These are phyloP conservation scores for Picochlorum sp. DNA, from an alignment of 139 green algal species.

Conservation along the genomic window DNA sequence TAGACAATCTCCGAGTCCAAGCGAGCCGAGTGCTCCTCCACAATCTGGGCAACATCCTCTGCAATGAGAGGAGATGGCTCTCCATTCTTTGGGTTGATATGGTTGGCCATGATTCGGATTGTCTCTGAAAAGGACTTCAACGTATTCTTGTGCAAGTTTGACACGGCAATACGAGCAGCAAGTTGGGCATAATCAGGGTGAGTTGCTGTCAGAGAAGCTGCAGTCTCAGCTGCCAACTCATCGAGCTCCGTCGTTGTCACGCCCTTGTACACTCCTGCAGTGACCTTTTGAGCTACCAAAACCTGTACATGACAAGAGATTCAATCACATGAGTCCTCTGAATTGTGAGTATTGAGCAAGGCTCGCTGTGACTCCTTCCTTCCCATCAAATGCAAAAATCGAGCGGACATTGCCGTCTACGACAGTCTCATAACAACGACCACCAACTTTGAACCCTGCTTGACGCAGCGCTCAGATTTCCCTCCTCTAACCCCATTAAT, in stretches of 20 bases:
- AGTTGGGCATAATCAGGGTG: conserved; percentile 99
- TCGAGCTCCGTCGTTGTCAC: conserved; percentile 96
- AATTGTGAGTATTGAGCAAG: background rate
- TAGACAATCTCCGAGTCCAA: conserved; percentile 98
- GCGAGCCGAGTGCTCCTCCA: conserved; percentile 69
- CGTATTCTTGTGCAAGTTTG: conserved; percentile 99
- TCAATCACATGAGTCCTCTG: background rate
- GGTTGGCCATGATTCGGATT: conserved; percentile 81
- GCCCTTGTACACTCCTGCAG: conserved; percentile 88
- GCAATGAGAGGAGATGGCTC: conserved; percentile 73
- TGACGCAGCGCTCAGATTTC: too few relatives aligned
- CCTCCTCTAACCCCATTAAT: too few relatives aligned
- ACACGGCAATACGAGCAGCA: conserved; percentile 94
- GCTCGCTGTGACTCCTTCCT: too few relatives aligned
- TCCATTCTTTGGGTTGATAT: conserved; percentile 87
- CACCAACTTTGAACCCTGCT: too few relatives aligned
- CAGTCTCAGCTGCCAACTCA: conserved; percentile 97
- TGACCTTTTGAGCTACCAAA: conserved; percentile 95
- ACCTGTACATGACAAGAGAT: conserved; percentile 50
- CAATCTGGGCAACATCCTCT: conserved; percentile 85
- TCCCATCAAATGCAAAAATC: background rate
- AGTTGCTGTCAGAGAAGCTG: conserved; percentile 89
- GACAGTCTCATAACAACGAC: background rate
- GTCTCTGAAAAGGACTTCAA: conserved; percentile 93
- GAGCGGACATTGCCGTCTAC: background rate